phyloP scores from a whole-genome alignment of 768 basidiomycete genomes.

The Gautieria morchelliformis region DNA sequence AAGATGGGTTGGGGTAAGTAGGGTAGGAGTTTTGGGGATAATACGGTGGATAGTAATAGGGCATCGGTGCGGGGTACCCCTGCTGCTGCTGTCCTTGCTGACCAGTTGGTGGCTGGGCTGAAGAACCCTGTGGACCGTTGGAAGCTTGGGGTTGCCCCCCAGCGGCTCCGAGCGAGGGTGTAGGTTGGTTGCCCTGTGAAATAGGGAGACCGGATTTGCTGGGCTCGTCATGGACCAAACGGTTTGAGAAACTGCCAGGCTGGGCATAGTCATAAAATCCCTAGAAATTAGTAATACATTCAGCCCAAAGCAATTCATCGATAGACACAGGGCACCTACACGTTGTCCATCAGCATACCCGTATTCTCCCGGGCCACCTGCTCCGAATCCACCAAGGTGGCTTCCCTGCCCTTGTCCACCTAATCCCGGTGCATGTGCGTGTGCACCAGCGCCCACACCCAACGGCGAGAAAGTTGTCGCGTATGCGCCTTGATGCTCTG shows the following conservation, averaged over 20 bases:
- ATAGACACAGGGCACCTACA: conserved; percentile 31
- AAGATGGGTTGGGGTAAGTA: conserved; percentile 56
- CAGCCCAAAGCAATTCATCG: conserved; percentile 1
- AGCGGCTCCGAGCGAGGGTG: neutral
- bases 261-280: conserved; percentile 71
- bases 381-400: conserved; percentile 45
- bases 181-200: conserved; percentile 39
- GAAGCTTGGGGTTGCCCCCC: conserved; percentile 3
- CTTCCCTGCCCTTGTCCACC: conserved; percentile 49
- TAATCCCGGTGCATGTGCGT: conserved; percentile 32
- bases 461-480: conserved; percentile 32
- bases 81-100: conserved; percentile 25
- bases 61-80: conserved; percentile 40
- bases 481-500: conserved; percentile 30
- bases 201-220: conserved; percentile 49
- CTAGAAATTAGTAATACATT: conserved; percentile 26
- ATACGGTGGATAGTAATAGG: conserved; percentile 65
- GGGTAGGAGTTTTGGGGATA: conserved; percentile 34
- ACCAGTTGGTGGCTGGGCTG: conserved; percentile 2
- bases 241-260: conserved; percentile 52
- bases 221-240: conserved; percentile 67
- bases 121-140: conserved; percentile 1
- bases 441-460: conserved; percentile 39
- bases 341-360: conserved; percentile 58
- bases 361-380: conserved; percentile 40